Percentiles rank a stretch among this genome's conserved stretches.
phyloP scores from a whole-genome alignment of 176 grass and related monocot species.

The Paspalum notatum region DNA sequence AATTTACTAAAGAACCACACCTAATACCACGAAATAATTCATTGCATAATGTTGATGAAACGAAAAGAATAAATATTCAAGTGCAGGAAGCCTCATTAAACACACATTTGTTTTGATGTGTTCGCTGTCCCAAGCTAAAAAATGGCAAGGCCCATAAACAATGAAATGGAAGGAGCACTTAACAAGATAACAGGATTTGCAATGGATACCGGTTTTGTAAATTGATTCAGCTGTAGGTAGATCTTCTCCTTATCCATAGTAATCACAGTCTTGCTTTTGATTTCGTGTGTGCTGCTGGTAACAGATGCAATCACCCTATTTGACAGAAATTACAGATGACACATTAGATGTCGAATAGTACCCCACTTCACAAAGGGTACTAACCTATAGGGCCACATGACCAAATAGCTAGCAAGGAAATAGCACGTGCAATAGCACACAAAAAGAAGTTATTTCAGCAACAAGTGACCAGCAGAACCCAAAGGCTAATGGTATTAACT shows the following conservation, averaged over 20 bases:
- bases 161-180: conserved; percentile 24
- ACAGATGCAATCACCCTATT: conserved; percentile 89
- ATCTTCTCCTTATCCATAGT: conserved; percentile 87
- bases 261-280: conserved; percentile 95
- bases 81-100: neutral
- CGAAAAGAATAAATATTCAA: neutral
- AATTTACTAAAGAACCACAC: conserved; percentile 31
- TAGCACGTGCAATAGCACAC: neutral
- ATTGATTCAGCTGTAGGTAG: conserved; percentile 92
- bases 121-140: conserved; percentile 17
- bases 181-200: neutral
- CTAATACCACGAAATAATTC: neutral
- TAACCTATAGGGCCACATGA: conserved; percentile 20
- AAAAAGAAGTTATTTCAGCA: conserved; percentile 13
- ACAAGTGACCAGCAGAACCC: neutral
- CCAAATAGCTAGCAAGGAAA: conserved; percentile 31
- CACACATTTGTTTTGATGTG: neutral
- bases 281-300: conserved; percentile 96
- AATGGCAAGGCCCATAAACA: neutral
- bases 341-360: conserved; percentile 33
- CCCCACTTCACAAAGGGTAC: neutral
- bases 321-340: conserved; percentile 32
- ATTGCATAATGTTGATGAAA: neutral
- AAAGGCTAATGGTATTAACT: conserved; percentile 9
- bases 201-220: conserved; percentile 70